Evolutionary conservation across 306 rosid species (phyloP).

Genomic region (Vigna unguiculata): DNA sequence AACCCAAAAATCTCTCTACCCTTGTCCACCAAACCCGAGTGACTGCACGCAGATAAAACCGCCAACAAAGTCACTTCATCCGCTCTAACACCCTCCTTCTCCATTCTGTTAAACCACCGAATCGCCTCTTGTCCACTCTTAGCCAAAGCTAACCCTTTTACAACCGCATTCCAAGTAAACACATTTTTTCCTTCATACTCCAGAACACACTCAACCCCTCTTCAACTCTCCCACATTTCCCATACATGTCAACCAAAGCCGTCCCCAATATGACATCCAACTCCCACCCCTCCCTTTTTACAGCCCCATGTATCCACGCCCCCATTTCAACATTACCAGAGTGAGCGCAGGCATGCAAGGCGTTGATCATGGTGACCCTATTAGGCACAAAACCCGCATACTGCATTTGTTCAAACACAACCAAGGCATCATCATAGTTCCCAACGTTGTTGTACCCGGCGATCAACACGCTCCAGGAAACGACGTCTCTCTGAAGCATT

Average conservation of each 20-base stretch:
- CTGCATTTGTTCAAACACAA: conserved; percentile 78
- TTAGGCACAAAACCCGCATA: conserved; percentile 72
- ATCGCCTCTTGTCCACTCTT: conserved; percentile 74
- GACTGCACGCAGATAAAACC: conserved; percentile 78
- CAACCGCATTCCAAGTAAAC: conserved; percentile 78
- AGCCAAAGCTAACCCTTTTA: conserved; percentile 74
- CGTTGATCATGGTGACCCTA: conserved; percentile 80
- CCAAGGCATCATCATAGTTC: conserved; percentile 62
- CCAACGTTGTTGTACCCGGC: conserved; percentile 58
- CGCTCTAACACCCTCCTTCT: conserved; percentile 55
- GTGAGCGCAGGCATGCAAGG: conserved; percentile 69
- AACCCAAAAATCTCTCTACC: conserved; percentile 63
- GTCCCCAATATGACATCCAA: conserved; percentile 78
- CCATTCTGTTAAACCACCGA: conserved; percentile 74
- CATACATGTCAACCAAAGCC: conserved; percentile 75
- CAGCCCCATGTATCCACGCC: conserved; percentile 65
- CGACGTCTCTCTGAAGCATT: conserved; percentile 79
- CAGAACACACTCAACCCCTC: conserved; percentile 65
- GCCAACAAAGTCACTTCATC: conserved; percentile 75
- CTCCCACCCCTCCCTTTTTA: conserved; percentile 67
- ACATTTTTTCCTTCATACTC: conserved; percentile 66
- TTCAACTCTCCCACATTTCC: conserved; percentile 72
- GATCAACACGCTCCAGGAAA: conserved; percentile 83
- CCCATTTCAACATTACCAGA: conserved; percentile 80
- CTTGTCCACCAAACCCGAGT: conserved; percentile 67